These are phyloP conservation scores for Glaciozyma antarctica DNA, from an alignment of 768 basidiomycete genomes.

Conservation along the genomic window DNA sequence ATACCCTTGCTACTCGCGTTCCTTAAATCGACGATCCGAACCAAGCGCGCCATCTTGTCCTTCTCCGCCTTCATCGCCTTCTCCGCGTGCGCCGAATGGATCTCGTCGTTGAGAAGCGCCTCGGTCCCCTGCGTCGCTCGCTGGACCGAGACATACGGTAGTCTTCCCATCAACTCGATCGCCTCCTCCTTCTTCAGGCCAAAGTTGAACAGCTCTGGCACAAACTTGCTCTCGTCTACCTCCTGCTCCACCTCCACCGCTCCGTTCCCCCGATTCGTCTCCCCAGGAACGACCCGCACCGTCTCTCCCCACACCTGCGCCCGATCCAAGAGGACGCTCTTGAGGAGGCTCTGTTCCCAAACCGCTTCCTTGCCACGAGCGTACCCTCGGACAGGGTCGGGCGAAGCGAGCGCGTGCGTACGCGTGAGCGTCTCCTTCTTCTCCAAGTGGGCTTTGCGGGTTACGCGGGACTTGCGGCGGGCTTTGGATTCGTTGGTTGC, in stretches of 20 bases:
- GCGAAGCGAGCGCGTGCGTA: conserved; percentile 42
- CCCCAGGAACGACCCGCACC: conserved; percentile 8
- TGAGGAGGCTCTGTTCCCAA: conserved; percentile 60
- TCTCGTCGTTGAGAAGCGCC: conserved; percentile 12
- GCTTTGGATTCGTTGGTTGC: conserved; percentile 26
- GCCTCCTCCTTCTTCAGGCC: not conserved
- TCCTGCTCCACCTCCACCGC: not conserved
- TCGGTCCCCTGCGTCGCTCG: conserved; percentile 37
- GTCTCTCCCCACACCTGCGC: conserved; percentile 9
- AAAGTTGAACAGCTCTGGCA: conserved; percentile 2
- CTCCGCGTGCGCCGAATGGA: conserved; percentile 9
- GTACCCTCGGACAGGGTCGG: conserved; percentile 68
- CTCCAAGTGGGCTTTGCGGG: conserved; percentile 39
- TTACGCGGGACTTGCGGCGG: conserved; percentile 36
- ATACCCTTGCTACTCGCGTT: conserved; percentile 84
- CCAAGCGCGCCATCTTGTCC: conserved; percentile 45
- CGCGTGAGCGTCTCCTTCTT: conserved; percentile 39
- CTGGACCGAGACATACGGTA: conserved; percentile 16
- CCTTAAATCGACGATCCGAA: conserved; percentile 65
- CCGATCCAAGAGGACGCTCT: conserved; percentile 25
- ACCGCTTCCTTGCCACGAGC: conserved; percentile 54
- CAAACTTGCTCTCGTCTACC: conserved; percentile 1
- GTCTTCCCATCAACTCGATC: not conserved
- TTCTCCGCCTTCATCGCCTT: conserved; percentile 27
- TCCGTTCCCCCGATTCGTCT: not conserved